Evolutionary conservation across 148 eudicot species (phyloP), one percentile per base, ranked within the genome.

Genomic region (Rhododendron griersonianum): DNA sequence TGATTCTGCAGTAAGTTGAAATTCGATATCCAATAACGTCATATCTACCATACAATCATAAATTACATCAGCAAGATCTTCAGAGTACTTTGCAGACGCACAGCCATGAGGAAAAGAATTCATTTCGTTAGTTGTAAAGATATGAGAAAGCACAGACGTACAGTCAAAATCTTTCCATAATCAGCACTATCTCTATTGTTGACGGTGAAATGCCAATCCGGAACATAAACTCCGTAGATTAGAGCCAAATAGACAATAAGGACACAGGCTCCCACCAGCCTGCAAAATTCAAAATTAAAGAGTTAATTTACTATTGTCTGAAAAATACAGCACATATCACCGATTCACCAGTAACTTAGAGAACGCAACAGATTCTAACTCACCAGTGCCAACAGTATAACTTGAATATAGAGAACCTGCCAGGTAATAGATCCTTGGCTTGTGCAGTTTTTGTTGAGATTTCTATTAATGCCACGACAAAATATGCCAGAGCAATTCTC

Each of bases 401-500:
- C 91, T 87, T 93, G 90, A 91, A 96, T 48, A 96, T 85, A 4
- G 93, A 85, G 83, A 94, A 87, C 16, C 84, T 90, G 44, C 91
- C 88, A 87, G 85, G 86, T 61, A 85, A 51, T 48, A 85, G 93
- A 67, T 57, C 86, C 45, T 87, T 92, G 37, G 84, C 69, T 85
- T 73, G 89, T 23, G 87, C 78, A 51, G 81, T 84, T 89, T 87
- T 94, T 25, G 93, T 92, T 61, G 86, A 86, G 81, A 94, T 94
- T 89, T 96, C 98, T 83, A 94, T 37, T 35, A 94, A 73, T 50
- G 98, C 90, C 83, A 96, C 96, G 45, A 96, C 87, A 78, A 96
- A 86, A 91, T 96, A 96, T 73, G 96, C 95, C 41, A 96, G 87
- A 88, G 97, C 97, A 84, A 96, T 96, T 93, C 99, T 93, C 99